Evolutionary conservation across 2,329 filamentous ascomycete genomes (phyloP), one percentile per base, ranked within the genome.

Genomic region (Fusarium sp.): DNA sequence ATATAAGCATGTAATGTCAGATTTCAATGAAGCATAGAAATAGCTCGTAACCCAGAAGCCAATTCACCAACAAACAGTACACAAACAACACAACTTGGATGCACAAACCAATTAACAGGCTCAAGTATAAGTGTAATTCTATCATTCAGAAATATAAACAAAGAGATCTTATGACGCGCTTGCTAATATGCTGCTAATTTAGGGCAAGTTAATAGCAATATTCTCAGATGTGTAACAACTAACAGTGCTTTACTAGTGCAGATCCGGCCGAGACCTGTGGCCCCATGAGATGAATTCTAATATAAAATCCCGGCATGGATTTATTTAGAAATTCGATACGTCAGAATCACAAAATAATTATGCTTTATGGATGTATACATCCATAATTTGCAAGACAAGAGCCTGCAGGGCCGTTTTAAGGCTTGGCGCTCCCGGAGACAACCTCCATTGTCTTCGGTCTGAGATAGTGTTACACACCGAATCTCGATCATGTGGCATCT

Each of bases 401-500:
- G 29, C 37, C 10, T 23, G 38, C 32, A 36, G 13, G n/a, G 41
- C 49, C 58, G 48, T 49, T 62, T 42, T 13, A 36, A 44, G 43
- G 47, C 60, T 57, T 64, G 61, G 56, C 49, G 41, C 23, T 14
- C 21, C 14, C 9, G 21, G 35, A 49, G 31, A 51, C 19, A 25
- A 56, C 15, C 51, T 38, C 42, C 46, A 35, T 31, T 14, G 21
- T 38, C n/a, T 36, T n/a, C 36, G n/a, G 36, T 31, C 44, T 25
- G 42, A 60, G 46, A 51, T 46, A 27, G 52, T 11, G 47, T 49
- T 21, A 33, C 29, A 46, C 47, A 53, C 31, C 39, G 32, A 48
- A 64, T 65, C 44, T 64, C 47, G 51, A 64, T 61, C 44, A 57
- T 57, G 45, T 64, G 36, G 32, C 32, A 32, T 61, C 17, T 14